Evolutionary conservation across 2,329 filamentous ascomycete genomes (phyloP), one percentile per base, ranked within the genome.

Genomic region (Ceratocystis destructans): DNA sequence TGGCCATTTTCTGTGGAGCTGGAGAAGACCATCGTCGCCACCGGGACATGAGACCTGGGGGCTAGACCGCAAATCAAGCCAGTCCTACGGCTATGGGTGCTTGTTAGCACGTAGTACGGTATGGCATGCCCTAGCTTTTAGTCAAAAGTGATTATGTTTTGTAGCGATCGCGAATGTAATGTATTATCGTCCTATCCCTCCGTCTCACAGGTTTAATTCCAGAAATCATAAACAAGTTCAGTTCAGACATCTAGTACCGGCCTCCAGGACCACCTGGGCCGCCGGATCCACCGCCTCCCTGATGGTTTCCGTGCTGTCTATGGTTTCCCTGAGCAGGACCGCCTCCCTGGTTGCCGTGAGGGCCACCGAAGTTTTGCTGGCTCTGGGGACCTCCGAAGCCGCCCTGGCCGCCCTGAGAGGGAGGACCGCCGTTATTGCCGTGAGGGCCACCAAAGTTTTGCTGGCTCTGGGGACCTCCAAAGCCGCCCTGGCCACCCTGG

Each of bases 401-500:
- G 25, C 50, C 50, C 22, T 55, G 50, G 10, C 45, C 45, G 5
- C 10, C 28, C 28, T 28, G 28, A 5, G 28, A 3, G 5, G 28
- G 48, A 22, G 22, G 48, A 25, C 48, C 48, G 48, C 48, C 48
- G 25, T 25, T 28, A 28, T 28, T 28, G 25, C 25, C 25, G 25
- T 28, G 48, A 22, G 22, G 50, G 25, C 50, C 50, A 12, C 50
- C 50, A 15, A 15, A 31, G 25, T 57, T 31, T 3, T 28, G 22
- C 17, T 57, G 53, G 53, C 53, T 25, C 53, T 57, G 48, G 17
- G 20, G 48, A 20, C 48, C 48, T 25, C 48, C 48, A 12, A 28
- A 37, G 53, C 41, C 37, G 53, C 64, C 64, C n/a, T 37, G 41
- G 41, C 57, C 64, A 31, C 64, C 64, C 45, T 64, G 31, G 33